Evolutionary conservation across 1,284 basidiomycete species (phyloP), one percentile per base, ranked within the genome.

Genomic region (Ceratobasidium sp.): DNA sequence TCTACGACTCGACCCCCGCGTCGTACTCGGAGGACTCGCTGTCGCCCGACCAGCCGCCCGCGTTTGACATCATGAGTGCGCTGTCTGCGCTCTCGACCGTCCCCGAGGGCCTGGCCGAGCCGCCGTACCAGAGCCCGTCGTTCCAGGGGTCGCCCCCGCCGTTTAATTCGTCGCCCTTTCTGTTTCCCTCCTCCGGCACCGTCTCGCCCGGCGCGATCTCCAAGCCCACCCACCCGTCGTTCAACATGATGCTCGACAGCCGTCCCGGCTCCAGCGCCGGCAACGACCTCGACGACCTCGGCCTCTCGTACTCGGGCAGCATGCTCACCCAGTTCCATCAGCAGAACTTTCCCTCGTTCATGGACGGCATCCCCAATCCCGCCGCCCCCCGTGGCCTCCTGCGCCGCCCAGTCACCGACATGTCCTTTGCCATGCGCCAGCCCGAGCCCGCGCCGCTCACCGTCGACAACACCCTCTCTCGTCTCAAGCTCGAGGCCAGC

Each of bases 401-500:
- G 56, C 66, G 73, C 70, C 62, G 49, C 79, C 82, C 86, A 56
- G 87, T 84, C 79, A 86, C 88, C 51, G 87, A 88, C 76, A 82
- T 84, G 13, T 90, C 92, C 76, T 83, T 91, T 81, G 82, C 86
- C 22, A 85, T 90, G 74, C 87, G 88, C 64, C 88, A 92, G 85
- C 86, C 90, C 64, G 76, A 71, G 32, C 17, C 69, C 37, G 54
- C 62, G 19, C 64, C 70, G 9, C 68, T 73, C 32, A 65, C 85
- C 77, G 88, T 91, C 25, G 89, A 90, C 81, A 87, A 90, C 78
- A 87, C 89, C 62, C 84, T 93, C 80, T 86, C 89, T 64, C 87
- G 89, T 56, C 87, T 93, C 85, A 90, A 90, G 78, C 86, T 92
- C 62, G 77, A 78, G 51, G 62, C 76, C 43, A 88, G 89, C 70